phyloP scores from a whole-genome alignment of 2,329 filamentous ascomycete species.

The Plectosphaerella plurivora region DNA sequence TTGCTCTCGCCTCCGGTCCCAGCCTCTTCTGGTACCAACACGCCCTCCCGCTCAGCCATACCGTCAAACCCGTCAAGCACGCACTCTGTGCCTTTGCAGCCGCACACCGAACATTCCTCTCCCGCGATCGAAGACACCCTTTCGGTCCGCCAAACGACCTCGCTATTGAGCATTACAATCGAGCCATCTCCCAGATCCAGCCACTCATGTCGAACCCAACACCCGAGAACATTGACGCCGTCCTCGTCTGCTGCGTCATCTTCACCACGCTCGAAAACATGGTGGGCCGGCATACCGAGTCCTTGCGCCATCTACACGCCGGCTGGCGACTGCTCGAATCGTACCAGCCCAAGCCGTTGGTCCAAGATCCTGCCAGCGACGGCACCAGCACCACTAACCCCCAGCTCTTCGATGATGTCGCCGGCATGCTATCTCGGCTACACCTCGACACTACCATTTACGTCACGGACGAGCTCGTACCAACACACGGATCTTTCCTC shows the following conservation, averaged over 20 bases:
- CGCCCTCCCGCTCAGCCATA: too few relatives aligned
- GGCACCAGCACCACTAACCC: neutral
- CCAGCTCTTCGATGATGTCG: neutral
- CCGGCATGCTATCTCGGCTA: constrained; percentile 12
- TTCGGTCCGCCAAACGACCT: too few relatives aligned
- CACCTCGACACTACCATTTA: constrained; percentile 12
- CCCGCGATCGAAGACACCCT: too few relatives aligned
- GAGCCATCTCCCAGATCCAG: constrained; percentile 13
- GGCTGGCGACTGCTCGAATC: constrained; percentile 9
- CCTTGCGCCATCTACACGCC: constrained; percentile 15
- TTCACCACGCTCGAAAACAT: constrained; percentile 18
- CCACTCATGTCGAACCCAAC: constrained; percentile 12
- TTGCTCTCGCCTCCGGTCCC: too few relatives aligned
- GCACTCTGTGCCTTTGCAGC: too few relatives aligned
- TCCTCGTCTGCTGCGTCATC: constrained; percentile 16
- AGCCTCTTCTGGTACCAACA: too few relatives aligned
- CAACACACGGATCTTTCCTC: too few relatives aligned
- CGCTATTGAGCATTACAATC: constrained; percentile 15
- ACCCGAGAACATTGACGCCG: constrained; percentile 8
- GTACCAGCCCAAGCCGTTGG: constrained; percentile 1
- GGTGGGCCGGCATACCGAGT: constrained; percentile 14
- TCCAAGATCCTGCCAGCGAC: too few relatives aligned
- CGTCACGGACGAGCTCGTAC: neutral
- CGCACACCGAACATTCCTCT: too few relatives aligned
- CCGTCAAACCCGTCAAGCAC: too few relatives aligned